Percentiles rank a stretch among this genome's conserved stretches.
phyloP scores from a whole-genome alignment of 2,329 filamentous ascomycete genomes.

The Cadophora sp. region DNA sequence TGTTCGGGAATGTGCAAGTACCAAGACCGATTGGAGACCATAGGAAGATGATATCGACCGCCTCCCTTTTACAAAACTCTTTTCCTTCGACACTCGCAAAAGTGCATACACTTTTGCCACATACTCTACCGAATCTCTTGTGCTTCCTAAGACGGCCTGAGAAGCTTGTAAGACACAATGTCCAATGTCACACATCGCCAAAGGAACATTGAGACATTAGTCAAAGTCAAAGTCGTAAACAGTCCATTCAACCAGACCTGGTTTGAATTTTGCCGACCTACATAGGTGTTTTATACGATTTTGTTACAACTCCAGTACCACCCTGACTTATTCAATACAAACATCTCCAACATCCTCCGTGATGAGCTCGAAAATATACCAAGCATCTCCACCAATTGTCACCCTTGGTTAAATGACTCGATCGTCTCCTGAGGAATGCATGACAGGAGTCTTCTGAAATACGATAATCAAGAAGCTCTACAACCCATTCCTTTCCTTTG shows the following conservation, averaged over 20 bases:
- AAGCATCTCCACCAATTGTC: too few species aligned
- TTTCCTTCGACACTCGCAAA: constrained; percentile 44
- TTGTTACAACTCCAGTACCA: too few species aligned
- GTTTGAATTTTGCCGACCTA: too few species aligned
- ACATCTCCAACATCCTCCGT: too few species aligned
- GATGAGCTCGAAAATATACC: too few species aligned
- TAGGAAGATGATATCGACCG: neutral
- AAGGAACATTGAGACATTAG: neutral
- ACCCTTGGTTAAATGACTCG: too few species aligned
- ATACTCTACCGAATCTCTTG: constrained; percentile 47
- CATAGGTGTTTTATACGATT: neutral
- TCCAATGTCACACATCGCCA: neutral
- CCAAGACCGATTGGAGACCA: neutral
- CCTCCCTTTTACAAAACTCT: constrained; percentile 19
- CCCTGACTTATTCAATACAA: too few species aligned
- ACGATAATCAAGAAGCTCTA: too few species aligned
- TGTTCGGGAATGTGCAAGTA: neutral
- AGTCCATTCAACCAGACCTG: neutral
- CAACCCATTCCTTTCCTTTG: too few species aligned
- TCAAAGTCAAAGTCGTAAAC: neutral
- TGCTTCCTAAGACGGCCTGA: constrained; percentile 28
- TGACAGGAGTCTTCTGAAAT: too few species aligned
- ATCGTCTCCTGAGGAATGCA: too few species aligned
- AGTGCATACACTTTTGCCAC: constrained; percentile 47
- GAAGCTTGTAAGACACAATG: neutral